These are phyloP conservation scores for Agaricus subrufescens DNA, from an alignment of 768 basidiomycete species.

Conservation along the genomic window DNA sequence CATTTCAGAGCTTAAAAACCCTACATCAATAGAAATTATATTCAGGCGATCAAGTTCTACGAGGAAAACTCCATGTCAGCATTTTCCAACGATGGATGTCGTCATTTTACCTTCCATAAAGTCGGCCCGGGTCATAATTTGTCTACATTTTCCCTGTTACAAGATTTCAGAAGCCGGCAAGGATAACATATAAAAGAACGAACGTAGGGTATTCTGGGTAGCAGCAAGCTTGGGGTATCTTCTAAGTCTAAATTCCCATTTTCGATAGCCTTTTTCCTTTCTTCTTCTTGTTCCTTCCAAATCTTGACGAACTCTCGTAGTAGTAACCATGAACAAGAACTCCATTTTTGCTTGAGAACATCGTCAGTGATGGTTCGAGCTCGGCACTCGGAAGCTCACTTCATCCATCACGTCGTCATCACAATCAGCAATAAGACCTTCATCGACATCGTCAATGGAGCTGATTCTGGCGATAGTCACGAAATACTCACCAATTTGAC, in stretches of 20 bases:
- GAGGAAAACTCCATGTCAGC: background rate
- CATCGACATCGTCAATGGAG: background rate
- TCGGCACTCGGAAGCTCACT: slow-evolving; percentile 30
- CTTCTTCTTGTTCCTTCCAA: slow-evolving; percentile 42
- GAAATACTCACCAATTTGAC: slow-evolving; percentile 52
- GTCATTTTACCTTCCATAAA: slow-evolving; percentile 60
- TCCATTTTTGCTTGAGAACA: slow-evolving; percentile 62
- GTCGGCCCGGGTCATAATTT: slow-evolving; percentile 80
- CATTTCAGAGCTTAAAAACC: slow-evolving; percentile 15
- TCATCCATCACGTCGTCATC: slow-evolving; percentile 89
- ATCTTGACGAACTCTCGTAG: slow-evolving; percentile 65
- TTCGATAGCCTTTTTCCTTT: slow-evolving; percentile 26
- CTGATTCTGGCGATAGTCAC: background rate
- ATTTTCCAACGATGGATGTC: background rate
- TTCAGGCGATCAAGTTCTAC: slow-evolving; percentile 63
- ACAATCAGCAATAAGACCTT: slow-evolving; percentile 66
- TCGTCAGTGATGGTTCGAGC: background rate
- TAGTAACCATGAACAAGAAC: slow-evolving; percentile 77
- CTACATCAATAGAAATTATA: slow-evolving; percentile 73
- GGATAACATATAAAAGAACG: slow-evolving; percentile 2
- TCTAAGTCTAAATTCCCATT: slow-evolving; percentile 16
- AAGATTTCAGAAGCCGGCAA: background rate
- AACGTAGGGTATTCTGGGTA: slow-evolving; percentile 63
- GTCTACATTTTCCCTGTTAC: slow-evolving; percentile 56
- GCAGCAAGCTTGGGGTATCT: slow-evolving; percentile 31